A percentile compares a stretch with the other conserved stretches of the same genome.
Evolutionary conservation across 2,329 filamentous ascomycete genomes (phyloP).

Genomic region (Aureobasidium zeae): DNA sequence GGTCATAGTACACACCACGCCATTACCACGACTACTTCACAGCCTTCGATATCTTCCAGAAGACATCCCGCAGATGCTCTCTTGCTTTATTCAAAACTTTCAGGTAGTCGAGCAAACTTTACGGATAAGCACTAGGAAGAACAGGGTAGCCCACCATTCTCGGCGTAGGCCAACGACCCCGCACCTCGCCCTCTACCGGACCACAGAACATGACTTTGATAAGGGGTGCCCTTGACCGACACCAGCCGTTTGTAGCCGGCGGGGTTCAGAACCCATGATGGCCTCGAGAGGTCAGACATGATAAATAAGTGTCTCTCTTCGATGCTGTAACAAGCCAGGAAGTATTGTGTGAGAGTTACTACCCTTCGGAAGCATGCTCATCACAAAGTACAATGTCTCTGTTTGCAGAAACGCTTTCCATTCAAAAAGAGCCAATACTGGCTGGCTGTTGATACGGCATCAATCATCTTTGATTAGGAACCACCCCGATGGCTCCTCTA

Average conservation of each 20-base stretch:
- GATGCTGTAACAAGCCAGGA: background rate
- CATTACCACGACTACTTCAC: too few species aligned
- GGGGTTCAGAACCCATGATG: background rate
- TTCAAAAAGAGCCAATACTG: background rate
- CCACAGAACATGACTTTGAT: background rate
- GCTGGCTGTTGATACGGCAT: background rate
- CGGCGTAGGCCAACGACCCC: constrained; percentile 12
- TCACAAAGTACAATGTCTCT: background rate
- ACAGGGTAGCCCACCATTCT: too few species aligned
- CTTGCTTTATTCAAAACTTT: too few species aligned
- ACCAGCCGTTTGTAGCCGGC: constrained; percentile 3
- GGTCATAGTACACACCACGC: too few species aligned
- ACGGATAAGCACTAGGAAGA: too few species aligned
- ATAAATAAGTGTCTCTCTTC: background rate
- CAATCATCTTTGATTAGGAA: constrained; percentile 5
- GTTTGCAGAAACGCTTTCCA: background rate
- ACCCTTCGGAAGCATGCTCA: background rate
- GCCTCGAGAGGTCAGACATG: background rate
- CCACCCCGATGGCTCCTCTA: background rate
- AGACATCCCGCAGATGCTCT: too few species aligned
- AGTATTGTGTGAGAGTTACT: background rate
- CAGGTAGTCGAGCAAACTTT: too few species aligned
- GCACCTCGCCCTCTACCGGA: background rate
- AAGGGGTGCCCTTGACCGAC: background rate
- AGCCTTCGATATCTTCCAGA: too few species aligned